Evolutionary conservation across 345 rosid species (phyloP).

Genomic region (Noccaea bulbosa): DNA sequence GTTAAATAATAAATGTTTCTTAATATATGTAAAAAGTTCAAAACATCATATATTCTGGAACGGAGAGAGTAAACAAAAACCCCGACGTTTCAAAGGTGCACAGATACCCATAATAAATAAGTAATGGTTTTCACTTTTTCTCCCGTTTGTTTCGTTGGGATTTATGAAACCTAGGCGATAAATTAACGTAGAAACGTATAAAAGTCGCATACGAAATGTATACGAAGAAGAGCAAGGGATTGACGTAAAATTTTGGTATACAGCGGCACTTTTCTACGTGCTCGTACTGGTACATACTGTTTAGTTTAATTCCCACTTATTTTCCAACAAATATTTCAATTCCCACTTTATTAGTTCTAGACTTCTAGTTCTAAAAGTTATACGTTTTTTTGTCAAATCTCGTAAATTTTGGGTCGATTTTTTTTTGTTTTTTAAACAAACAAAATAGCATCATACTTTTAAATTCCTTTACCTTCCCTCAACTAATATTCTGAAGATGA

Average conservation of each 20-base stretch:
- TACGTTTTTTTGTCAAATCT: neutral
- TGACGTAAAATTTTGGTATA: conserved; percentile 17
- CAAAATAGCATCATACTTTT: neutral
- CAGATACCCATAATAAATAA: conserved; percentile 23
- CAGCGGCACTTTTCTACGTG: conserved; percentile 14
- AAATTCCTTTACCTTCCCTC: neutral
- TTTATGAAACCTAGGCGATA: conserved; percentile 33
- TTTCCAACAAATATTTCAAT: too few species aligned
- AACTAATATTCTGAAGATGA: neutral
- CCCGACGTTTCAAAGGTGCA: conserved; percentile 3
- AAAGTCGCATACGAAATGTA: conserved; percentile 16
- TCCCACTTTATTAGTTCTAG: too few species aligned
- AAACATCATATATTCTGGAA: too few species aligned
- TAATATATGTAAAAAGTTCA: too few species aligned
- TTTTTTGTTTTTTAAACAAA: neutral
- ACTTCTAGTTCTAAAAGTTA: too few species aligned
- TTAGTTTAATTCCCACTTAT: too few species aligned
- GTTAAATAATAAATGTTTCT: too few species aligned
- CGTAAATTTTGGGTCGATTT: neutral
- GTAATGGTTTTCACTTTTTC: neutral
- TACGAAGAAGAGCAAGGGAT: neutral
- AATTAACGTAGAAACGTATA: conserved; percentile 30
- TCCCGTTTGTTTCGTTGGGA: conserved; percentile 20
- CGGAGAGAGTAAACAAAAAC: neutral
- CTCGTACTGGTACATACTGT: neutral